Base-by-base conservation (phyloP, 768 basidiomycete species). In the Boletus huronensis region DNA sequence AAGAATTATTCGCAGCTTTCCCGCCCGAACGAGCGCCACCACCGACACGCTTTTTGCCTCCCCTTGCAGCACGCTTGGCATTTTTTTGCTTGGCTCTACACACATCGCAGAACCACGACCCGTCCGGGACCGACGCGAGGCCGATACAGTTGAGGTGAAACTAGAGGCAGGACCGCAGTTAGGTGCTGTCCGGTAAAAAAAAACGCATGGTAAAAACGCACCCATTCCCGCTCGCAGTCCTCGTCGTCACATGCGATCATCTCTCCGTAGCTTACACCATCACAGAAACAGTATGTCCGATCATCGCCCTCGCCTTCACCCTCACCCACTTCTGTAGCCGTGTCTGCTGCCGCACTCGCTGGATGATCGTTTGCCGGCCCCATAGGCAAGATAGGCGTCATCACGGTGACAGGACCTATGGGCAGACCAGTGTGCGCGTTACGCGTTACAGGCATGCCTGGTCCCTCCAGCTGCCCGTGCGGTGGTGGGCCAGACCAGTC, bases 181-280 rank as follows among this genome's bases (percentile, higher is more conserved):
- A 60, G 48, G 26, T 21, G 19, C 11, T n/a, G 54, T 49, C 48
- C n/a, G 17, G 29, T 25, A 48, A 14, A 46, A 48, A 14, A 46
- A 44, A 38, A 25, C 43, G 50, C 50, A 42, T 59, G 50, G 34
- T 50, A 48, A 50, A 52, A 43, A 61, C 90, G 67, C 61, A 95
- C 93, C 93, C 93, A 97, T 87, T 95, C 93, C 54, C 78, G 77
- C 62, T 86, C 83, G 73, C 93, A 96, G 42, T 79, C 77, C 17
- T 76, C 74, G 63, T 86, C 90, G 69, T 97, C 93, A 69, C 93
- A 97, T 23, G 86, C 93, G 62, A 97, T 90, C 93, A 97, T 96
- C 74, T 94, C 88, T 35, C 94, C 94, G 62, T 87, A 94, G 64
- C 90, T 93, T 55, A 84, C 79, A 17, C 87, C 77, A 60, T 90